phyloP scores from a whole-genome alignment of 2,329 filamentous ascomycete genomes.

The Neocatenulostroma microsporum region DNA sequence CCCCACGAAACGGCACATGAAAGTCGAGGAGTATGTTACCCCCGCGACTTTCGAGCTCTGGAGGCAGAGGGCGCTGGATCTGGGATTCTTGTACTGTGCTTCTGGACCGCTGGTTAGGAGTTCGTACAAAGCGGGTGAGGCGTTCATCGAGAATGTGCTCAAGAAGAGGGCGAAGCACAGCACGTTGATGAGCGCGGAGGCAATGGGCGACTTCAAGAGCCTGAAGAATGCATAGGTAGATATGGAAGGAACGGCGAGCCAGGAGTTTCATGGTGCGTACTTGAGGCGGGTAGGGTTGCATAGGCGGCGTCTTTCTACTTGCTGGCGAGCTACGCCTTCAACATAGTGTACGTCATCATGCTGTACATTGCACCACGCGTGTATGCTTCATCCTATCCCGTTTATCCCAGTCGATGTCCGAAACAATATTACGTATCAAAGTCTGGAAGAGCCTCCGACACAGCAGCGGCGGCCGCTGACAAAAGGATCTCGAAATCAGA shows the following conservation, averaged over 20 bases:
- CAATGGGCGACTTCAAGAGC: slow-evolving; percentile 14
- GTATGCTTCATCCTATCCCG: too few species aligned
- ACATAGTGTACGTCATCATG: background rate
- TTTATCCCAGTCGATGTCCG: too few species aligned
- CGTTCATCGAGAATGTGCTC: slow-evolving; percentile 96
- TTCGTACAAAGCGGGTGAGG: slow-evolving; percentile 96
- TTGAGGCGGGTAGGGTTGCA: too few species aligned
- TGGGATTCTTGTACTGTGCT: slow-evolving; percentile 96
- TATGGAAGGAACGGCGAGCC: too few species aligned
- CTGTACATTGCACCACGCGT: background rate
- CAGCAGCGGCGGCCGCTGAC: too few species aligned
- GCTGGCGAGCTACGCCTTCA: background rate
- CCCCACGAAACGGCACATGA: slow-evolving; percentile 94
- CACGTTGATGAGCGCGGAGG: slow-evolving; percentile 24
- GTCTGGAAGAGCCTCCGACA: too few species aligned
- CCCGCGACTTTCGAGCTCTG: slow-evolving; percentile 87
- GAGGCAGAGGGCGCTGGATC: slow-evolving; percentile 78
- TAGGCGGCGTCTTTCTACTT: background rate
- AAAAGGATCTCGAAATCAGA: too few species aligned
- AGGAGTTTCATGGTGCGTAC: too few species aligned
- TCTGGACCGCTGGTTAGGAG: slow-evolving; percentile 88
- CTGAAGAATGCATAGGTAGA: slow-evolving; percentile 1
- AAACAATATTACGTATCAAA: too few species aligned
- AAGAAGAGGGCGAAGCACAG: slow-evolving; percentile 59
- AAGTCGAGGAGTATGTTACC: slow-evolving; percentile 90